Evolutionary conservation across 2,329 filamentous ascomycete species (phyloP), one percentile per base, ranked within the genome.

Genomic region (Penicillium capsulatum): DNA sequence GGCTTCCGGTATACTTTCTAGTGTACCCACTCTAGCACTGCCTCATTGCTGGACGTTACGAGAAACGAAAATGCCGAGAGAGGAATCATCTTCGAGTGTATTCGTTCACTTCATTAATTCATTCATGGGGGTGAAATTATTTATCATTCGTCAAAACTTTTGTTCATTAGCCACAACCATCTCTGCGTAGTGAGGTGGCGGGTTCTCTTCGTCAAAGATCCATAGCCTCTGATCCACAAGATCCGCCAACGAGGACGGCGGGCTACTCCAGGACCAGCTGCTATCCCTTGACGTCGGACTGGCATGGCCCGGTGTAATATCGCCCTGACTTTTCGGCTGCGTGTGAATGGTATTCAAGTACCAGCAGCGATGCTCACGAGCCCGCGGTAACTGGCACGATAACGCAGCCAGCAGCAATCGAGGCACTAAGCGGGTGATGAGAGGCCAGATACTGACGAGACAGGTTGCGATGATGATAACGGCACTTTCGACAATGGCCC

Each of bases 391-490:
- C 6, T 10, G 15, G 15, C 43, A 41, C 4, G 26, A 37, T 1
- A 44, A 1, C n/a, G 17, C 31, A 13, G 9, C 8, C 5, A 40
- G 9, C 2, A 40, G 11, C 4, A n/a, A 7, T 9, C 17, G 26
- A 8, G 50, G 42, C 1, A 44, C 11, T 5, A 45, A 20, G 1
- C 38, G 40, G 14, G 31, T 35, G 22, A 53, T 27, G 5, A 57
- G 36, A 9, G 54, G 50, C 52, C 54, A 54, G 30, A 51, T 54
- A 2, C 43, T 40, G 7, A 49, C 39, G 3, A 57, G 45, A 30
- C 52, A 57, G 2, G 48, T 40, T 5, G 52, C 45, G 31, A 54
- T 50, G 22, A 57, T 47, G 3, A 57, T 47, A n/a, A 53, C 32
- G 0, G 34, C 58, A 3, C 47, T 40, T 38, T 55, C 54, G 3